Evolutionary conservation across 345 rosid species (phyloP).

Genomic region (Sonneratia caseolaris): DNA sequence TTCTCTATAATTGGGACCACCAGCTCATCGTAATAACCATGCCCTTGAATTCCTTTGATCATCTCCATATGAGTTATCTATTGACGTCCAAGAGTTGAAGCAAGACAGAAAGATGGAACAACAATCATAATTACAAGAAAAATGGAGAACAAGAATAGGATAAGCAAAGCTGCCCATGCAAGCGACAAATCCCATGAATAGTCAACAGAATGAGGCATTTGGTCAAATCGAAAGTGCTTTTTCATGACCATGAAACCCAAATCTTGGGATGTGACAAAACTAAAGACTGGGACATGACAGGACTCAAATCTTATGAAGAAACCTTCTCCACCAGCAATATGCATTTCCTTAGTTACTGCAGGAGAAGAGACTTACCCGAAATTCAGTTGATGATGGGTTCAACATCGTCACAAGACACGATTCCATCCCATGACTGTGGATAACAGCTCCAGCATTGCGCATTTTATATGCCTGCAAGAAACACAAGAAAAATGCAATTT

Average conservation of each 20-base stretch:
- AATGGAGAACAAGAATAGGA: background rate
- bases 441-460: conserved; percentile 94
- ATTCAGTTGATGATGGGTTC: conserved; percentile 73
- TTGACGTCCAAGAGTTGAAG: conserved; percentile 4
- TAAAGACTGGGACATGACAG: too few species aligned
- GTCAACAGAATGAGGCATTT: too few species aligned
- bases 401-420: conserved; percentile 94
- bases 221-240: too few species aligned
- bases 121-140: background rate
- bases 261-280: too few species aligned
- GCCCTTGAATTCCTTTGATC: conserved; percentile 98
- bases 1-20: conserved; percentile 94
- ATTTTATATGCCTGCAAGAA: conserved; percentile 59
- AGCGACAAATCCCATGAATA: too few species aligned
- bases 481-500: background rate
- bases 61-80: conserved; percentile 99
- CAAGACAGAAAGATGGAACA: background rate
- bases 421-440: conserved; percentile 97
- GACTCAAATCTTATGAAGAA: too few species aligned
- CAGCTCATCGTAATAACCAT: conserved; percentile 89
- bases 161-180: too few species aligned
- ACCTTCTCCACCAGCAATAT: background rate
- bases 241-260: too few species aligned
- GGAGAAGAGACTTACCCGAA: conserved; percentile 42
- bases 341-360: background rate